Evolutionary conservation across 2,329 filamentous ascomycete species (phyloP), one percentile per base, ranked within the genome.

Genomic region (Cordyceps farinosa): DNA sequence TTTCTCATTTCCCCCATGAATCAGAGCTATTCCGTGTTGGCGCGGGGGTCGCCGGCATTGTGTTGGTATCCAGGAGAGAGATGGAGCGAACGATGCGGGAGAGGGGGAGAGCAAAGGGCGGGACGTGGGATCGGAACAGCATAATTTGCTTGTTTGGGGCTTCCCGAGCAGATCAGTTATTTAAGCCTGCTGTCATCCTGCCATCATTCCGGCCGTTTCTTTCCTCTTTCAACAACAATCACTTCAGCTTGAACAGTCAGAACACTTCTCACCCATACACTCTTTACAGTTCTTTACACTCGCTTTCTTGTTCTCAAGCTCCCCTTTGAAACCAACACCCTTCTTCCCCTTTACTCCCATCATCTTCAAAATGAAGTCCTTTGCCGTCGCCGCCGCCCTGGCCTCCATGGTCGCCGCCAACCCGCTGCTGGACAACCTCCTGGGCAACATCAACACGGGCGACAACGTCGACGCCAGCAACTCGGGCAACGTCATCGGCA

Each of bases 311-410:
- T 36, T 61, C 34, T 40, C 38, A 40, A 40, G 38, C 38, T 22
- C 22, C 22, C 22, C 22, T 22, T 22, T 22, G 22, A 22, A 22
- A 22, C 22, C 22, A 22, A 61, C 54, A 32, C 51, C 36, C 36
- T 11, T 13, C 27, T 65, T 55, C 58, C 60, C 40, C 56, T 65
- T 66, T 9, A 47, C 30, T 22, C 67, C 66, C 64, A 66, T 68
- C 65, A 66, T 68, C 1, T 47, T 66, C 65, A 68, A 59, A 44
- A 71, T 71, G 69, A 70, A 68, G 67, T 70, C 68, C 30, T 66
- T 66, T 47, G 53, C 67, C 56, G 29, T 69, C 60, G 68, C 66
- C 57, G 67, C 65, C 34, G 44, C 60, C 38, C 54, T 66, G 27
- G 59, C 57, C 44, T 66, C 64, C 27, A 55, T 67, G 29, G 51